These are phyloP conservation scores for Acanthamoeba culbertsoni DNA, from an alignment of 208 protist genomes.

Conservation along the genomic window DNA sequence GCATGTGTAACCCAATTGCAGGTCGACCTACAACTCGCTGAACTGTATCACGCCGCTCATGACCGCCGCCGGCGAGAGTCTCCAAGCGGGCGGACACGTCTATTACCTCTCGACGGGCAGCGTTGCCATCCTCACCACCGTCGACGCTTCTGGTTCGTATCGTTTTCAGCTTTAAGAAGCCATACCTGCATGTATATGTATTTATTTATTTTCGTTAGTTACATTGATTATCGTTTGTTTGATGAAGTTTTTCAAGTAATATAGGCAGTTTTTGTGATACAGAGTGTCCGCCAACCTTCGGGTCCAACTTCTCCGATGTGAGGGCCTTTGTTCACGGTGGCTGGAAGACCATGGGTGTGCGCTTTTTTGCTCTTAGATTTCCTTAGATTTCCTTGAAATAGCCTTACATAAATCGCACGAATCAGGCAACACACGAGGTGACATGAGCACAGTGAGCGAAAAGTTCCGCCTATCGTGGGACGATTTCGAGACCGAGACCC, in stretches of 20 bases:
- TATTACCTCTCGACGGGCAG: conserved; percentile 16
- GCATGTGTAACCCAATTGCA: no score
- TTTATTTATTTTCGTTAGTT: neutral
- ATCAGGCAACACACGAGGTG: neutral
- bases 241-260: no score
- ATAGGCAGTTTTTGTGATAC: no score
- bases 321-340: neutral
- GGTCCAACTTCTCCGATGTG: conserved; percentile 16
- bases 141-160: conserved; percentile 7
- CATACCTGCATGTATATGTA: neutral
- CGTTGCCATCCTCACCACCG: neutral
- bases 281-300: conserved; percentile 41
- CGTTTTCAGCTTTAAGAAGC: neutral
- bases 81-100: neutral
- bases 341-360: conserved; percentile 7
- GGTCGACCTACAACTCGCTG: neutral
- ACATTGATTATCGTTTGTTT: no score
- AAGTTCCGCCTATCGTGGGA: conserved; percentile 9
- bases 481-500: neutral
- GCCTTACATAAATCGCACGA: neutral
- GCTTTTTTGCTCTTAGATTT: no score
- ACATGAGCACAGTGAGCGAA: neutral
- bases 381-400: no score
- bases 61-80: neutral
- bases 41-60: neutral